Evolutionary conservation across 2,329 filamentous ascomycete species (phyloP), one percentile per base, ranked within the genome.

Genomic region (Pyricularia pennisetigena): DNA sequence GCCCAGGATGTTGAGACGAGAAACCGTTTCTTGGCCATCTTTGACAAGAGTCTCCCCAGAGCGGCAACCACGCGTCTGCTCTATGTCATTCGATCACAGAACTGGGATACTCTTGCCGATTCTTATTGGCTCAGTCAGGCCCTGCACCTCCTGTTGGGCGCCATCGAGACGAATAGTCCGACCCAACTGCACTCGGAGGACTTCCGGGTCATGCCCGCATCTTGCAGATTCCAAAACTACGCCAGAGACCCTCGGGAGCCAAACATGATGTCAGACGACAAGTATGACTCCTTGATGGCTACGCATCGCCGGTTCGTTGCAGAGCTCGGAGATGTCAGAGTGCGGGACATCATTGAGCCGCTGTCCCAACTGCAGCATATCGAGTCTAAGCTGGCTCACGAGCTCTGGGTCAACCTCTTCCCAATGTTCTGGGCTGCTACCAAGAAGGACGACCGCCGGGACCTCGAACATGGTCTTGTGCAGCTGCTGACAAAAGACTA

Each of bases 41-140:
- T 99, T 73, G 94, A 98, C 78, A 92, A 91, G 78, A 97, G 93
- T 75, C 82, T 99, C 71, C 96, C 93, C n/a, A 92, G 94, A 74
- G 93, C 93, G 8, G 94, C 94, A 0, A 96, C 91, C 74, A 92
- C 92, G 69, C 90, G 96, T 54, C 83, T 99, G 57, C 90, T 90
- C 69, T 98, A 97, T 79, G 90, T 98, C 4, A 86, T 99, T 68
- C 89, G 89, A 0, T 90, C 91, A 28, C 96, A 99, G 76, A 98
- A 98, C 73, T 99, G 95, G 95, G 94, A 98, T 76, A 96, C 92
- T 0, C 83, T 99, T 65, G 89, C 88, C 1, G 95, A 99, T 73
- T 97, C 92, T 1, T 99, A 97, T 80, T 99, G 96, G 96, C 82
- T 99, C 66, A 90, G 93, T 59, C 95, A 99, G 78, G 94, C 96